Evolutionary conservation across 345 rosid genomes (phyloP).

Genomic region (Salix suchowensis): DNA sequence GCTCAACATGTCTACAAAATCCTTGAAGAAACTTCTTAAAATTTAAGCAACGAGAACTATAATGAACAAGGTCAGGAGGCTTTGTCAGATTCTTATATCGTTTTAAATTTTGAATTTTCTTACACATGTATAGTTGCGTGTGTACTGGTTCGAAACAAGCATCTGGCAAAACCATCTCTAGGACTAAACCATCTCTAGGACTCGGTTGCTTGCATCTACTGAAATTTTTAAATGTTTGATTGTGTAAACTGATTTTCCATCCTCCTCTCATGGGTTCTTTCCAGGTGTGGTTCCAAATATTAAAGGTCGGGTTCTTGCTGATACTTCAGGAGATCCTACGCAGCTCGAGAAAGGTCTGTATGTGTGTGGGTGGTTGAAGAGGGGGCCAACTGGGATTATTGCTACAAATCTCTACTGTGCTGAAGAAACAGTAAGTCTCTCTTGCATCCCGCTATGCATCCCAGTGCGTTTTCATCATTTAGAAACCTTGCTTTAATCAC

Average conservation of each 20-base stretch:
- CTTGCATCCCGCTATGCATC: constrained; percentile 5
- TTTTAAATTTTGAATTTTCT: no score
- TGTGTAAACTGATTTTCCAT: background rate
- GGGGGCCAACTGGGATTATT: constrained; percentile 90
- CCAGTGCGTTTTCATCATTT: background rate
- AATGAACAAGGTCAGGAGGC: background rate
- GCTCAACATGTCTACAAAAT: background rate
- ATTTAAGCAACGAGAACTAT: background rate
- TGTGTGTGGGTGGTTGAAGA: constrained; percentile 93
- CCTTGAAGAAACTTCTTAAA: background rate
- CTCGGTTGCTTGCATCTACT: background rate
- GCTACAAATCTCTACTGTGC: constrained; percentile 89
- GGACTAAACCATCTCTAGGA: no score
- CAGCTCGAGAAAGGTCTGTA: constrained; percentile 62
- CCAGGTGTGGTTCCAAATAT: constrained; percentile 74
- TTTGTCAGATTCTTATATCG: no score
- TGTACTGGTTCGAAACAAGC: no score
- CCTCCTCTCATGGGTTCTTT: constrained; percentile 4
- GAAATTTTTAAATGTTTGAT: background rate
- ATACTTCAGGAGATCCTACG: constrained; percentile 35
- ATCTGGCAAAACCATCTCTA: no score
- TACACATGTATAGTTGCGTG: no score
- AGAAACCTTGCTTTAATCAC: background rate
- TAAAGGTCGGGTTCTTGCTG: constrained; percentile 59
- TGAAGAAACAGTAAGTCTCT: constrained; percentile 73